Percentiles rank a stretch among this genome's conserved stretches.
These are phyloP conservation scores for Penicillium concentricum DNA, from an alignment of 2,329 filamentous ascomycete species.

Conservation along the genomic window DNA sequence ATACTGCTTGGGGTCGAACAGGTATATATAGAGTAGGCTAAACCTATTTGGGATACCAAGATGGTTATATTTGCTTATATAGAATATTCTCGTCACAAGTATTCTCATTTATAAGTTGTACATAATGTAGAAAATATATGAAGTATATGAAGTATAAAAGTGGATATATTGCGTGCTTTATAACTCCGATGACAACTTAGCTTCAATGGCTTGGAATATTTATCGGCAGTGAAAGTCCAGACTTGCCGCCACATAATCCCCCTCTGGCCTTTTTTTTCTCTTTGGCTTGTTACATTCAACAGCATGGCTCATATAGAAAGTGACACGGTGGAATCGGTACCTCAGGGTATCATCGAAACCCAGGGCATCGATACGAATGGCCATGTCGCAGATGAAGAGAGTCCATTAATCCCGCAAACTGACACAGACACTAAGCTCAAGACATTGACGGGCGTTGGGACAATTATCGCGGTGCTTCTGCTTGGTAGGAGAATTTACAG, in stretches of 20 bases:
- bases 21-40: too few relatives aligned
- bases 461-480: constrained; percentile 30
- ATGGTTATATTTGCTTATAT: too few relatives aligned
- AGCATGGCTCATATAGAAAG: constrained; percentile 11
- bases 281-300: not conserved
- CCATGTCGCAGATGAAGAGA: constrained; percentile 17
- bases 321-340: not conserved
- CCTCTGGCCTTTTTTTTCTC: too few relatives aligned
- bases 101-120: too few relatives aligned
- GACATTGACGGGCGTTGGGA: constrained; percentile 18
- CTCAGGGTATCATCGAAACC: not conserved
- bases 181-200: constrained; percentile 14
- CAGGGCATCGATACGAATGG: not conserved
- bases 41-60: too few relatives aligned
- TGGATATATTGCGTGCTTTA: constrained; percentile 16
- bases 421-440: constrained; percentile 5
- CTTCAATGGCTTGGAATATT: not conserved
- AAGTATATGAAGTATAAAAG: not conserved
- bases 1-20: too few relatives aligned
- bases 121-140: not conserved
- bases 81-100: too few relatives aligned
- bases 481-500: constrained; percentile 20
- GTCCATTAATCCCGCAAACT: constrained; percentile 12
- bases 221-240: not conserved
- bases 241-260: not conserved